Percentiles rank a stretch among this genome's conserved stretches.
Evolutionary conservation across 371 early-diverging fungal species (phyloP).

Genomic region (Quaeritorhiza haematococci): DNA sequence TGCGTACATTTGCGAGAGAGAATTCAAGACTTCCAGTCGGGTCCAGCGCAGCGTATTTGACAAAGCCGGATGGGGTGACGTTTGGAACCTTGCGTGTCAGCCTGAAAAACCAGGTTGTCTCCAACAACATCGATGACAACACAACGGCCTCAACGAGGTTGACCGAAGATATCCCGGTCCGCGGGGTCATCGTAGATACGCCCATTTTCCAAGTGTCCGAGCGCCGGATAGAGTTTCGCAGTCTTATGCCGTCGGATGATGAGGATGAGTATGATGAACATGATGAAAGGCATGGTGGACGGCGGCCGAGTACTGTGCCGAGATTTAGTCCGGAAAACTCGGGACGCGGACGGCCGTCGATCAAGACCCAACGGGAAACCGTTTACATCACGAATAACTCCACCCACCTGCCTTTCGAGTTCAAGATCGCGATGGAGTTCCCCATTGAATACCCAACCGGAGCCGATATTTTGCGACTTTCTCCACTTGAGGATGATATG

Average conservation of each 20-base stretch:
- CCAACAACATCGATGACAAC: background rate
- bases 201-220: constrained; percentile 62
- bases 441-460: constrained; percentile 71
- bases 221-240: constrained; percentile 56
- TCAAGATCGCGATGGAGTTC: constrained; percentile 62
- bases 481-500: constrained; percentile 50
- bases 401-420: constrained; percentile 55
- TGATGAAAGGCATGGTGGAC: background rate
- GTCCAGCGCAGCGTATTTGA: constrained; percentile 36
- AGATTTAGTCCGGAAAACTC: constrained; percentile 3
- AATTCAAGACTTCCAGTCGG: too few species aligned
- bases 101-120: constrained; percentile 10
- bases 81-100: constrained; percentile 28
- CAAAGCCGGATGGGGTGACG: constrained; percentile 50
- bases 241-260: constrained; percentile 31
- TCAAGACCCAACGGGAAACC: constrained; percentile 32
- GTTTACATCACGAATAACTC: constrained; percentile 66
- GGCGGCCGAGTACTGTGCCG: too few species aligned
- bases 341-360: background rate
- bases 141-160: constrained; percentile 40
- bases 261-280: constrained; percentile 31
- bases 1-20: constrained; percentile 65
- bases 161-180: constrained; percentile 63
- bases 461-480: constrained; percentile 22
- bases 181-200: constrained; percentile 61